Base-by-base conservation (phyloP, 805 yeast species). In the Isabelozyma heimii region DNA sequence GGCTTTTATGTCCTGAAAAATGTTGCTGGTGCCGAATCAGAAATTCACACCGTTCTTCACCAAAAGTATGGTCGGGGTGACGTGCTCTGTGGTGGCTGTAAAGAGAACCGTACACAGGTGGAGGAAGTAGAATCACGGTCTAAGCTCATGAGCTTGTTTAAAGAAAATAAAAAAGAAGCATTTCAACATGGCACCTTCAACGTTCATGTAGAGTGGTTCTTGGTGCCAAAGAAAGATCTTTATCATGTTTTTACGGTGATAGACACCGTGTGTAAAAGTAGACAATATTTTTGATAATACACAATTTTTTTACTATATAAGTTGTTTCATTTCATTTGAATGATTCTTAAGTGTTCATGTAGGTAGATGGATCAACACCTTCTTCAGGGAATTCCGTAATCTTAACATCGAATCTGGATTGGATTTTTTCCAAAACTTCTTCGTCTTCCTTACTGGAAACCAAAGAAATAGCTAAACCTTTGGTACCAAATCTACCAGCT, bases 401-500 rank as follows among this genome's bases (percentile, higher is more conserved):
- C 76, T 91, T 89, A 59, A 94, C 98, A 70, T 92, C 97, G 73
- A 94, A 94, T 76, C 98, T 85, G 60, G 89, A 95, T 79, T 94
- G 99, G 67, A 94, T 94, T 75, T 90, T 87, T 63, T 81, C 87
- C 70, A 94, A 80, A 40, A 91, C 88, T 74, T 86, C 89, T 72
- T 90, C 91, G 67, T 94, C 99, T 55, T 85, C 92, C 62, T 84
- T 87, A 50, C 85, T 79, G 40, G 94, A 79, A 47, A 94, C 94
- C 57, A 92, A 89, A 40, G 97, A 89, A 50, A 94, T 81, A 47
- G 97, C 96, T 62, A 94, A 84, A 77, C 99, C 99, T 79, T 92
- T 92, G 68, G 99, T 92, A 79, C 99, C 99, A 64, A 92, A 92
- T 82, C 99, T 91, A 76, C 99, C 99, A 59, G 99, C 99, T 84